Evolutionary conservation across 2,329 filamentous ascomycete genomes (phyloP).

Genomic region (Pyricularia sp.): DNA sequence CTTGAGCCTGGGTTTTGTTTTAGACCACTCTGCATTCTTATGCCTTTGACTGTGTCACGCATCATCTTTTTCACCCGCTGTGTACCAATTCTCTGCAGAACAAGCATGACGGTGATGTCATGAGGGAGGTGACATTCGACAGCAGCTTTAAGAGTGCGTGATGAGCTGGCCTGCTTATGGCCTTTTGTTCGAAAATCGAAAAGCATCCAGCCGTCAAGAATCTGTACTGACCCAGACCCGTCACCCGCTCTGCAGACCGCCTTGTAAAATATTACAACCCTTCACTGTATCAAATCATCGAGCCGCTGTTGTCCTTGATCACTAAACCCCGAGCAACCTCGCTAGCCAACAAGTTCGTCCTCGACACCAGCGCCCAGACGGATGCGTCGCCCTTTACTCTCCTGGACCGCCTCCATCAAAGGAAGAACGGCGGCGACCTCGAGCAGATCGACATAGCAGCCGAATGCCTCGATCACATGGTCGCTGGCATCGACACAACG

Average conservation of each 20-base stretch:
- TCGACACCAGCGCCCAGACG: constrained; percentile 32
- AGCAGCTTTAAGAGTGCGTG: constrained; percentile 51
- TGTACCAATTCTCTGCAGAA: constrained; percentile 47
- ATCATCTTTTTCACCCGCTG: constrained; percentile 56
- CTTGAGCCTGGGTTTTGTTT: background rate
- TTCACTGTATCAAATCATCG: constrained; percentile 31
- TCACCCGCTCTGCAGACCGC: constrained; percentile 30
- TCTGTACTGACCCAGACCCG: background rate
- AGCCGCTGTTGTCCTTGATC: constrained; percentile 29
- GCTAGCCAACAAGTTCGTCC: constrained; percentile 44
- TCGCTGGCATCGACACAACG: constrained; percentile 59
- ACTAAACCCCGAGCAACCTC: constrained; percentile 44
- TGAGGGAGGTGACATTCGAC: constrained; percentile 56
- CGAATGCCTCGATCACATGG: constrained; percentile 60
- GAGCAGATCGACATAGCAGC: constrained; percentile 45
- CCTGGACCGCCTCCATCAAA: constrained; percentile 41
- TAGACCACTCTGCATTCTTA: constrained; percentile 44
- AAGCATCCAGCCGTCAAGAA: background rate
- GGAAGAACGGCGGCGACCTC: constrained; percentile 19
- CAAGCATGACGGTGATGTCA: constrained; percentile 45
- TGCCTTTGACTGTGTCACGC: constrained; percentile 55
- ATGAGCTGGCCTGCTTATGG: background rate
- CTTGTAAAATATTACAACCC: constrained; percentile 46
- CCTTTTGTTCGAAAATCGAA: background rate
- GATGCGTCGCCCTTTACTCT: constrained; percentile 42